A percentile compares a stretch with the other conserved stretches of the same genome.
Evolutionary conservation across 2,329 filamentous ascomycete genomes (phyloP).

Genomic region (Pseudopyricularia javanii): DNA sequence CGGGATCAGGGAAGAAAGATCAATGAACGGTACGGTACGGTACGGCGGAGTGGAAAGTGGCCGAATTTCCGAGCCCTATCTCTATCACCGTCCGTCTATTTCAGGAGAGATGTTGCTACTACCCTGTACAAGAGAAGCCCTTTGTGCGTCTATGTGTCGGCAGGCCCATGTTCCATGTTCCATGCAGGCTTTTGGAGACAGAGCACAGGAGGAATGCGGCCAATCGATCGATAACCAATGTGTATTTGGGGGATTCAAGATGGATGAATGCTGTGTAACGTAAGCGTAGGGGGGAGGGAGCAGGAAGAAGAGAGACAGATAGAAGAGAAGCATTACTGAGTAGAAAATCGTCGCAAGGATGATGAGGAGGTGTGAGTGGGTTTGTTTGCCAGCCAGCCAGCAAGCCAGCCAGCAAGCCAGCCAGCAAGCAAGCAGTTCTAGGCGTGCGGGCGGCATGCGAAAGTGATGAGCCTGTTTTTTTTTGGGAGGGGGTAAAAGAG

Average conservation of each 20-base stretch:
- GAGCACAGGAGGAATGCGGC: not conserved
- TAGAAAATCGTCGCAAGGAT: too few relatives aligned
- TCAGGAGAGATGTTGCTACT: not conserved
- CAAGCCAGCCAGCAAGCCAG: too few relatives aligned
- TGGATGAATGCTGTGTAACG: not conserved
- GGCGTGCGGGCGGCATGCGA: too few relatives aligned
- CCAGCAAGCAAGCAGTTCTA: too few relatives aligned
- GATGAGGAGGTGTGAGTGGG: too few relatives aligned
- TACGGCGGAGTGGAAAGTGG: too few relatives aligned
- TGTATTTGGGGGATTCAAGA: not conserved
- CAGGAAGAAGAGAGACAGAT: not conserved
- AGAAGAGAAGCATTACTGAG: not conserved
- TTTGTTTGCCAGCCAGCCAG: too few relatives aligned
- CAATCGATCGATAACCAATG: too few relatives aligned
- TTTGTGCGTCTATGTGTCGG: not conserved
- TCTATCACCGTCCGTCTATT: not conserved
- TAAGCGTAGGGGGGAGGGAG: not conserved
- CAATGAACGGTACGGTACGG: too few relatives aligned
- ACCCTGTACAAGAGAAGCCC: not conserved
- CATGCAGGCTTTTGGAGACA: not conserved
- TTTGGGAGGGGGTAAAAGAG: too few relatives aligned
- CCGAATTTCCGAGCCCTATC: not conserved
- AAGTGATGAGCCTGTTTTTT: too few relatives aligned
- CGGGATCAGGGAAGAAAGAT: too few relatives aligned
- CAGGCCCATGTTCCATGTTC: conserved; percentile 1